Evolutionary conservation across 2,329 filamentous ascomycete genomes (phyloP), one percentile per base, ranked within the genome.

Genomic region (Aquanectria penicillioides): DNA sequence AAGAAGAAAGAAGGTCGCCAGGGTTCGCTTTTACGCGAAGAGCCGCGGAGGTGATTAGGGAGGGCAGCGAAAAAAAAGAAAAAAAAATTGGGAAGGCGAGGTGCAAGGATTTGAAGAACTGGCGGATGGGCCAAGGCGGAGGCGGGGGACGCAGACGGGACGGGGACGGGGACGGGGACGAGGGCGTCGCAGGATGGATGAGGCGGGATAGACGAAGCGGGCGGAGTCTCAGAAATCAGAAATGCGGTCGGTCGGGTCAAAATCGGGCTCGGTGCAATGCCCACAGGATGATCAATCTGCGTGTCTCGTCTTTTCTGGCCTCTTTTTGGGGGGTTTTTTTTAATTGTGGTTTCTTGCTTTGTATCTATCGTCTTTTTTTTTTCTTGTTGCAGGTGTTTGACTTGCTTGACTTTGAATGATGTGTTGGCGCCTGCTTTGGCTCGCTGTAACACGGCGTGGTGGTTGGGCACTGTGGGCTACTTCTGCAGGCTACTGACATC

Each of bases 141-240:
- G 65, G 62, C 60, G 64, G 58, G 55, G 65, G 46, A 34, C 38
- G 57, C 46, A 53, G 53, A 38, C 40, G 50, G 36, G 46, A 56
- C 34, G 46, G 38, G 49, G 36, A 62, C 54, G 49, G 47, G 63
- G 67, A 65, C 66, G 57, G 47, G 34, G 33, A 50, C 46, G 46
- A 50, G 34, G 46, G 29, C 23, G 40, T 36, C 18, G 26, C n/a
- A 49, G 46, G 33, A 29, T n/a, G 23, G 13, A 28, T 26, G 50
- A 46, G 22, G 37, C 29, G 20, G 49, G 49, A 43, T 3, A 31
- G 40, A 28, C 36, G 17, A 29, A 29, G 50, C 40, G n/a, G 37
- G 50, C 40, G n/a, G 18, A 34, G 28, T 51, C 20, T 43, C 31
- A 48, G 22, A 44, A 52, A 22, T 55, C 46, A 44, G 34, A 47